Evolutionary conservation across 768 basidiomycete species (phyloP).

Genomic region (Pulveroboletus ravenelii): DNA sequence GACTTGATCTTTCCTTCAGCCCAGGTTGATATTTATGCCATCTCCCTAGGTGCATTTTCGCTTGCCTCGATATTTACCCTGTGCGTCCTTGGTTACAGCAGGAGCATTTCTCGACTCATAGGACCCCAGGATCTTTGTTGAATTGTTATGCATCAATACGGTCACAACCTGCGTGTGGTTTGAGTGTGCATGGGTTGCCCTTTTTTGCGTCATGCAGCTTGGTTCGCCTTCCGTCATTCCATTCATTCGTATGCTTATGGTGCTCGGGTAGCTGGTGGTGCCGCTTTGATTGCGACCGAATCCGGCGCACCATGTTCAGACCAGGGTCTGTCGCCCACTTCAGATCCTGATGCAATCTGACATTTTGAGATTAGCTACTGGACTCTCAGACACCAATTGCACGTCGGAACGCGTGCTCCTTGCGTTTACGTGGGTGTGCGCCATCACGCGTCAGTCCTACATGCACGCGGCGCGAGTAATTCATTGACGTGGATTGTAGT

Average conservation of each 20-base stretch:
- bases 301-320: slow-evolving; percentile 34
- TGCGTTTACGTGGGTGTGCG: slow-evolving; percentile 56
- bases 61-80: slow-evolving; percentile 54
- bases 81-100: slow-evolving; percentile 35
- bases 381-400: slow-evolving; percentile 30
- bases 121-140: slow-evolving; percentile 48
- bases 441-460: slow-evolving; percentile 36
- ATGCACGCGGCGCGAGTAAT: not conserved
- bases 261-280: slow-evolving; percentile 44
- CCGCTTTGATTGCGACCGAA: slow-evolving; percentile 41
- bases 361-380: not conserved
- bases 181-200: slow-evolving; percentile 56
- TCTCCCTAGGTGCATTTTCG: slow-evolving; percentile 55
- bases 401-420: slow-evolving; percentile 51
- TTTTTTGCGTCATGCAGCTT: slow-evolving; percentile 56
- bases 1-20: slow-evolving; percentile 27
- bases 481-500: slow-evolving; percentile 36
- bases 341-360: slow-evolving; percentile 1
- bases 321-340: slow-evolving; percentile 21
- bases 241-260: slow-evolving; percentile 6
- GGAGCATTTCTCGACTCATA: not conserved
- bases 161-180: slow-evolving; percentile 66
- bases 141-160: slow-evolving; percentile 47
- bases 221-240: slow-evolving; percentile 37
- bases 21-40: slow-evolving; percentile 55